phyloP scores from a whole-genome alignment of 2,329 filamentous ascomycete genomes.

The Pseudogymnoascus sp. region DNA sequence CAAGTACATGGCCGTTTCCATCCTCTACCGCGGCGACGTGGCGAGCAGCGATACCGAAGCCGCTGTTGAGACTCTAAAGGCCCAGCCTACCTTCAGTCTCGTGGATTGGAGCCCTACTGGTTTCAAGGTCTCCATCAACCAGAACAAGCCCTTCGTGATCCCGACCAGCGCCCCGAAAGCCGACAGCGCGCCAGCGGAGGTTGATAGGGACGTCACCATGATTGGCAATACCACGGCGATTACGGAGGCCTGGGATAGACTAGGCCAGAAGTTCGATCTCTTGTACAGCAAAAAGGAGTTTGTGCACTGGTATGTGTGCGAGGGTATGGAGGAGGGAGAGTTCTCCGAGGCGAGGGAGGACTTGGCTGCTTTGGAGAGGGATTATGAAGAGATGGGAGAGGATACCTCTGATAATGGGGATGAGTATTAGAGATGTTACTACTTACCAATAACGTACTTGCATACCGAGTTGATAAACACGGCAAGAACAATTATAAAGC shows the following conservation, averaged over 20 bases:
- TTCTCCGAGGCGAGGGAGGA: conserved; percentile 61
- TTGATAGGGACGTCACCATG: conserved; percentile 53
- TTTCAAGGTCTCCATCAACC: conserved; percentile 64
- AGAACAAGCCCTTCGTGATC: conserved; percentile 49
- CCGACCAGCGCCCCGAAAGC: conserved; percentile 32
- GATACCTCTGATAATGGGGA: conserved; percentile 46
- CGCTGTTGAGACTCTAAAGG: conserved; percentile 55
- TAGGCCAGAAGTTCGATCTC: conserved; percentile 62
- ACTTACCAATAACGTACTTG: no score
- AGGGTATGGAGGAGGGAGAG: conserved; percentile 65
- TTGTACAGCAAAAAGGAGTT: conserved; percentile 65
- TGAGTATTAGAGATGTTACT: conserved; percentile 12
- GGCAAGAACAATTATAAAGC: no score
- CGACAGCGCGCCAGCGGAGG: conserved; percentile 43
- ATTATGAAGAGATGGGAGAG: conserved; percentile 57
- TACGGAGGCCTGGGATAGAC: conserved; percentile 55
- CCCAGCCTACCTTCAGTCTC: conserved; percentile 57
- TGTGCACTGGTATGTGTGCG: conserved; percentile 65
- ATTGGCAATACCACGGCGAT: conserved; percentile 62
- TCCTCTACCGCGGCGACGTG: conserved; percentile 60
- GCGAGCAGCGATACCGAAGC: conserved; percentile 54
- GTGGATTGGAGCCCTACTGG: conserved; percentile 65
- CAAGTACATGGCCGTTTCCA: conserved; percentile 62
- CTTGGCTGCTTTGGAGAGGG: conserved; percentile 57
- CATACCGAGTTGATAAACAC: no score